phyloP scores from a whole-genome alignment of 305 asterid genomes.

The Rubia peregrina region DNA sequence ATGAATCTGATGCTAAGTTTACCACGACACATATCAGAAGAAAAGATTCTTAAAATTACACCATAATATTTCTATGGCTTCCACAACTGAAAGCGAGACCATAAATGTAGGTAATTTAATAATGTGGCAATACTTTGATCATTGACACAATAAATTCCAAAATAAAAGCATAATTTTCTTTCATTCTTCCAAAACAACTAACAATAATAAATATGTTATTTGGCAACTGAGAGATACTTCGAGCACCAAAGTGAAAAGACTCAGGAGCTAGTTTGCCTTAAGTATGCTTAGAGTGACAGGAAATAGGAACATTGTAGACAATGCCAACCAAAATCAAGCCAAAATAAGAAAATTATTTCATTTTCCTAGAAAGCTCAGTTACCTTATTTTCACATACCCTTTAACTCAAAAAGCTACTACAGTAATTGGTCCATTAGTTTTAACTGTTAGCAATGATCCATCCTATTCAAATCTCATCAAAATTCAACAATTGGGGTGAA shows the following conservation, averaged over 20 bases:
- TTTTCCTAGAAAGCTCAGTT: not conserved
- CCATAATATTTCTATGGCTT: not conserved
- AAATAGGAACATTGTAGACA: not conserved
- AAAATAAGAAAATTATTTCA: not conserved
- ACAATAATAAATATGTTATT: not conserved
- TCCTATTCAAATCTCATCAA: not conserved
- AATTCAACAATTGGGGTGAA: not conserved
- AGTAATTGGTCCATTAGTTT: too few species aligned
- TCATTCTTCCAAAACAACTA: not conserved
- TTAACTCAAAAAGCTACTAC: not conserved
- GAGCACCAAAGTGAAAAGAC: not conserved
- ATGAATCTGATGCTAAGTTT: not conserved
- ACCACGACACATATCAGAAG: not conserved
- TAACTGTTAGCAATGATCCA: not conserved
- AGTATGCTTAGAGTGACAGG: not conserved
- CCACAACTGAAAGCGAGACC: not conserved
- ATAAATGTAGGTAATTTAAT: not conserved
- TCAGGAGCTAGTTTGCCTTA: not conserved
- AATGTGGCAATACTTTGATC: not conserved
- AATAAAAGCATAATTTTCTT: not conserved
- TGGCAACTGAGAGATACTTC: not conserved
- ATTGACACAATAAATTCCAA: slow-evolving; percentile 1
- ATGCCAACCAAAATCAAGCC: not conserved
- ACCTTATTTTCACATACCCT: not conserved
- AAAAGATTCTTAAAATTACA: not conserved